Percentiles rank a stretch among this genome's conserved stretches.
Evolutionary conservation across 345 rosid genomes (phyloP).

Genomic region (Ceriops decandra): DNA sequence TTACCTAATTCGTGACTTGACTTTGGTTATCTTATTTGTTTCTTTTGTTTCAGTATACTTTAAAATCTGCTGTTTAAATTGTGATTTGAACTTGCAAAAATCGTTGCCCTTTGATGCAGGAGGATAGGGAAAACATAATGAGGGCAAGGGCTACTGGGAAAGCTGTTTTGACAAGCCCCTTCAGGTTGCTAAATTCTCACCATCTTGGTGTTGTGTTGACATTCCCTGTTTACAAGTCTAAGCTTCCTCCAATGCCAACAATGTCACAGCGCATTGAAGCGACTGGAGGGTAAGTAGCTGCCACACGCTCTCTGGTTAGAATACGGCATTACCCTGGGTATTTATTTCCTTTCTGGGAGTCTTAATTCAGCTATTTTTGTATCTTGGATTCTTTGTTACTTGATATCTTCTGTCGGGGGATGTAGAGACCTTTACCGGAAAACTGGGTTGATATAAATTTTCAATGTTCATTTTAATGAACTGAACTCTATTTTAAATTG

Average conservation of each 20-base stretch:
- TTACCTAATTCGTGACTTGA: conserved; percentile 1
- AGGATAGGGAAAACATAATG: conserved; percentile 87
- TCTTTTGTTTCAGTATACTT: neutral
- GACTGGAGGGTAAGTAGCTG: conserved; percentile 62
- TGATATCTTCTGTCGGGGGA: neutral
- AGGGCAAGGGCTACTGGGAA: conserved; percentile 89
- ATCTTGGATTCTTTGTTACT: neutral
- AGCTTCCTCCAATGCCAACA: conserved; percentile 65
- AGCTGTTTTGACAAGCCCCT: conserved; percentile 93
- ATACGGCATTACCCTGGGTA: no score
- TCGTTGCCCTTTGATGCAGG: conserved; percentile 41
- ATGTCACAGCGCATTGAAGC: conserved; percentile 69
- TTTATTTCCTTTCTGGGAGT: neutral
- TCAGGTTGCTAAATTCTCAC: conserved; percentile 79
- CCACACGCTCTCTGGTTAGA: neutral
- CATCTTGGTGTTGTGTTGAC: conserved; percentile 98
- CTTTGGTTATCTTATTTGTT: neutral
- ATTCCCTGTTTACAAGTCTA: conserved; percentile 90
- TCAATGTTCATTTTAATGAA: no score
- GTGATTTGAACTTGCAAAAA: conserved; percentile 9
- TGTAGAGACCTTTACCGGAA: no score
- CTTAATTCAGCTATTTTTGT: neutral
- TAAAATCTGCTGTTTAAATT: conserved; percentile 3
- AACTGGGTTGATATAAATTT: no score
- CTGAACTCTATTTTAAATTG: no score